Base-by-base conservation (phyloP, 768 basidiomycete species). In the Psilocybe cubensis region DNA sequence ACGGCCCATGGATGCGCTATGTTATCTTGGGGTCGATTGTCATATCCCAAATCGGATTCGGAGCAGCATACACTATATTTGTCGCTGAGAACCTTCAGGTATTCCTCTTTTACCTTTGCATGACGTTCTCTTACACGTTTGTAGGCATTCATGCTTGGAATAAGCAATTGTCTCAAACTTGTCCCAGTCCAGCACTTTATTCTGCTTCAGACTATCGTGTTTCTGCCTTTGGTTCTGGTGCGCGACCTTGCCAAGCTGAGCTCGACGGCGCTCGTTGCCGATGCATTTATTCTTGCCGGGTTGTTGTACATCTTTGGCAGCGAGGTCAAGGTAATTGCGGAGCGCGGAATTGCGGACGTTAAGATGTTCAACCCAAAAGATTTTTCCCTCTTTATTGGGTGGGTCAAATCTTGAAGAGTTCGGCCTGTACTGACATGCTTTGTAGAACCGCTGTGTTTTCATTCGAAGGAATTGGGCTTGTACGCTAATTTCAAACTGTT, bases 391-490 rank as follows among this genome's bases (percentile, higher is more conserved):
- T 85, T 99, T 58, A 91, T 99, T 56, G 97, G 94, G 91, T 38
- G 12, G 12, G 35, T 33, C 12, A 14, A n/a, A 4, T n/a, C n/a
- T 38, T 14, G 31, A 14, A 33, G 14, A 33, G 8, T 33, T 33
- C n/a, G n/a, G n/a, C n/a, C n/a, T n/a, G n/a, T n/a, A n/a, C n/a
- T n/a, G n/a, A n/a, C n/a, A n/a, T n/a, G n/a, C n/a, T n/a, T n/a
- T 38, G 4, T 38, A 38, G 35, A 38, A 98, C 97, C 21, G 96
- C 97, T 3, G 96, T 98, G 27, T 98, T 98, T 73, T 94, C 97
- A 1, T 99, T 98, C 65, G 96, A 99, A 73, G 96, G 96, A 8
- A 94, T 99, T 63, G 97, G 96, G 46, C 77, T 98, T 73, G 89
- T 91, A 63, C 63, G 85, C 71, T 52, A 27, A 27, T 25, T 46